phyloP scores from a whole-genome alignment of 1,284 basidiomycete species.

The Austroboletus niveus region DNA sequence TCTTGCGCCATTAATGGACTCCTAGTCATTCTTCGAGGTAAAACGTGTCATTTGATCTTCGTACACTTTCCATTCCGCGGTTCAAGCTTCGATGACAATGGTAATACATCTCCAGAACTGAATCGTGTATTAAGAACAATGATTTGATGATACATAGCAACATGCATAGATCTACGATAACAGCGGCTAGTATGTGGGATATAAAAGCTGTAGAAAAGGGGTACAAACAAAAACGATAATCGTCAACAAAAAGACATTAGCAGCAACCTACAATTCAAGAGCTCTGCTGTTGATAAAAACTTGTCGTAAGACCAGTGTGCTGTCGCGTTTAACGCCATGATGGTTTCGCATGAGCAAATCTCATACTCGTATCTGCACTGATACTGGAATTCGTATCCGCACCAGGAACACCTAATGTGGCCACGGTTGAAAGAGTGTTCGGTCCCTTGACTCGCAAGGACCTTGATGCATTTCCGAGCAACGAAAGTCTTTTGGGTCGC shows the following conservation, averaged over 20 bases:
- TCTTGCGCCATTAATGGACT: slow-evolving; percentile 13
- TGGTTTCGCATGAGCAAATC: slow-evolving; percentile 21
- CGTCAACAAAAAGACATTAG: slow-evolving; percentile 9
- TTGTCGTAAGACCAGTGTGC: slow-evolving; percentile 2
- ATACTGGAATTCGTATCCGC: slow-evolving; percentile 31
- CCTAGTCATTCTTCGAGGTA: slow-evolving; percentile 88
- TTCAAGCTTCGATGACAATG: not conserved
- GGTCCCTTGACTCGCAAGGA: slow-evolving; percentile 30
- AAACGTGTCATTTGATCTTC: slow-evolving; percentile 79
- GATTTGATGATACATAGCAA: slow-evolving; percentile 18
- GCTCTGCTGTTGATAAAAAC: slow-evolving; percentile 9
- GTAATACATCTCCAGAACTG: not conserved
- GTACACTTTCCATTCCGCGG: slow-evolving; percentile 1
- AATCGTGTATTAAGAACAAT: slow-evolving; percentile 13
- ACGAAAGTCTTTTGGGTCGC: slow-evolving; percentile 58
- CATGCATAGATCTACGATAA: slow-evolving; percentile 27
- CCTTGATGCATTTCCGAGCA: slow-evolving; percentile 38
- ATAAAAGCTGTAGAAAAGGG: slow-evolving; percentile 4
- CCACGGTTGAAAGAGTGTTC: slow-evolving; percentile 15
- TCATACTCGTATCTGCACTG: slow-evolving; percentile 24
- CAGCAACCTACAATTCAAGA: slow-evolving; percentile 19
- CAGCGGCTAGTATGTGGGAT: slow-evolving; percentile 25
- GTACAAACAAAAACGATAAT: slow-evolving; percentile 18
- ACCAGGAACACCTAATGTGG: slow-evolving; percentile 20
- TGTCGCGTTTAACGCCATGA: slow-evolving; percentile 26